Evolutionary conservation across 2,329 filamentous ascomycete species (phyloP).

Genomic region (Botrytis squamosa): DNA sequence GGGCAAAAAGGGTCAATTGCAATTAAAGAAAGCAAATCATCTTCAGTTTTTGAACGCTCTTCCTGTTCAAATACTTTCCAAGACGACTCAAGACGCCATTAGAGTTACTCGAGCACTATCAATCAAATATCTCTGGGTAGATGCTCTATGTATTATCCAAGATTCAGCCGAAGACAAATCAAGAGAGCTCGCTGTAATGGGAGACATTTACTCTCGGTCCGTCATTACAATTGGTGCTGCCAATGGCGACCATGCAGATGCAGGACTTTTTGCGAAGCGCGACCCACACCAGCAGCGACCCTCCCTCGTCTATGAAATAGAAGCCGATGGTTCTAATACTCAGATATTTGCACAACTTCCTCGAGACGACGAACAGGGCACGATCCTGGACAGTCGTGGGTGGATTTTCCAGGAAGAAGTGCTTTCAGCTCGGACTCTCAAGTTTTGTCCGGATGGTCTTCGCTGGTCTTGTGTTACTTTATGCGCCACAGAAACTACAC

Average conservation of each 20-base stretch:
- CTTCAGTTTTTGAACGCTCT: not conserved
- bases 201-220: not conserved
- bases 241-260: constrained; percentile 5
- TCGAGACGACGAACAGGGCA: not conserved
- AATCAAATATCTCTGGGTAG: not conserved
- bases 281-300: not conserved
- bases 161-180: not conserved
- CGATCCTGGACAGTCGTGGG: not conserved
- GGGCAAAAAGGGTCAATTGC: not conserved
- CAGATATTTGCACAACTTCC: not conserved
- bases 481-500: not conserved
- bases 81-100: not conserved
- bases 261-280: constrained; percentile 27
- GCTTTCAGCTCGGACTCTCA: not conserved
- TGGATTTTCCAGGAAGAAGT: not conserved
- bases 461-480: not conserved
- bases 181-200: not conserved
- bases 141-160: not conserved
- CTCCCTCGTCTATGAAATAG: not conserved
- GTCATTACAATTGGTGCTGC: not conserved
- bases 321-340: not conserved
- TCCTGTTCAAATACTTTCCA: not conserved
- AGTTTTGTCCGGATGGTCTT: not conserved
- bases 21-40: not conserved
- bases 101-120: not conserved